phyloP scores from a whole-genome alignment of 208 protist genomes.

The Crithidia fasciculata region DNA sequence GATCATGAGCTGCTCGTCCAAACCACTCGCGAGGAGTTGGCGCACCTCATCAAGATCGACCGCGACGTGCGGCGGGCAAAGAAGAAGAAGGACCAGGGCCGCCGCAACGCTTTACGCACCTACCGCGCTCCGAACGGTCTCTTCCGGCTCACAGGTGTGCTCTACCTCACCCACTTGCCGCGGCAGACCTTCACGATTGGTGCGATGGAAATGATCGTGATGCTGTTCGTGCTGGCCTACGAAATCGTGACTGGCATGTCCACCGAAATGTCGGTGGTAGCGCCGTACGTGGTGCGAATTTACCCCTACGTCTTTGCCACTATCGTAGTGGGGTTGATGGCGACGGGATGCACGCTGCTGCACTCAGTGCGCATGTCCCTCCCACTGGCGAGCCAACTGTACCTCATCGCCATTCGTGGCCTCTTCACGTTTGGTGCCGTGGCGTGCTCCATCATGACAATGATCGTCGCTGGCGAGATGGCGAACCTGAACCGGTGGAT shows the following conservation, averaged over 20 bases:
- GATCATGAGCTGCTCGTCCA: constrained; percentile 61
- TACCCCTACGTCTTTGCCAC: constrained; percentile 39
- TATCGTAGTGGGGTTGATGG: constrained; percentile 33
- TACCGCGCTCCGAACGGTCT: constrained; percentile 52
- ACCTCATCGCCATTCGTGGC: constrained; percentile 16
- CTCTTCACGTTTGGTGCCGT: constrained; percentile 34
- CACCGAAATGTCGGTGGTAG: constrained; percentile 17
- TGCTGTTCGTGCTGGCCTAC: constrained; percentile 37
- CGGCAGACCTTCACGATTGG: constrained; percentile 70
- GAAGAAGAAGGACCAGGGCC: constrained; percentile 32
- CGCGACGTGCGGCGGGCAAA: constrained; percentile 54
- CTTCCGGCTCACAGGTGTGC: constrained; percentile 58
- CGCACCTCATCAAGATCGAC: constrained; percentile 67
- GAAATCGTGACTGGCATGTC: constrained; percentile 35
- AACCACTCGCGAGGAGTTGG: constrained; percentile 68
- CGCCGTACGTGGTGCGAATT: constrained; percentile 40
- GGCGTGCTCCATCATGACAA: constrained; percentile 41
- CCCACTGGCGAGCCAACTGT: constrained; percentile 23
- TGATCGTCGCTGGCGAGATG: constrained; percentile 43
- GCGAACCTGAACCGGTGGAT: constrained; percentile 14
- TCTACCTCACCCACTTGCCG: constrained; percentile 73
- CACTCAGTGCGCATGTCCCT: constrained; percentile 66
- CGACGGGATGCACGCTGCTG: constrained; percentile 39
- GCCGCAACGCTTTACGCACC: constrained; percentile 33
- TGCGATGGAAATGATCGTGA: constrained; percentile 47